These are phyloP conservation scores for Candida sp. DNA, from an alignment of 1,139 yeast species.

Conservation along the genomic window DNA sequence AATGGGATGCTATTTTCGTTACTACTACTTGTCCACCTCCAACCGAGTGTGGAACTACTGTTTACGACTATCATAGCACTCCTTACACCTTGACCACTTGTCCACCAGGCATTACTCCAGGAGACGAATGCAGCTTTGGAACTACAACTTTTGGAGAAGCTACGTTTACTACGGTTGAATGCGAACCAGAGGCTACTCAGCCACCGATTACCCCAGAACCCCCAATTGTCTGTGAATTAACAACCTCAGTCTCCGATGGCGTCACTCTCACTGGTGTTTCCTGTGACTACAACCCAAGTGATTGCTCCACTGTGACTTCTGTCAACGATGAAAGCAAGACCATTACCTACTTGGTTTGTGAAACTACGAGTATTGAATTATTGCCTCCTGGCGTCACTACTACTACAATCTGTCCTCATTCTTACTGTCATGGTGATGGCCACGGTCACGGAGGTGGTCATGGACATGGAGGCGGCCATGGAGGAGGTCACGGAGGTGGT, in stretches of 20 bases:
- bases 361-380: neutral
- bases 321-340: neutral
- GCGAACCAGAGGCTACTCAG: neutral
- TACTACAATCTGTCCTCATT: conserved; percentile 3
- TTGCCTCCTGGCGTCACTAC: conserved; percentile 3
- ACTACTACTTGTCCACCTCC: conserved; percentile 3
- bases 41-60: neutral
- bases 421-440: neutral
- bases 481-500: neutral
- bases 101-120: neutral
- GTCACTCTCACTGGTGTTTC: neutral
- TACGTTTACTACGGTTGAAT: neutral
- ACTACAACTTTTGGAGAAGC: neutral
- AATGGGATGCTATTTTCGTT: neutral
- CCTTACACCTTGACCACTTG: neutral
- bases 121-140: neutral
- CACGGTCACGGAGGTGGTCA: neutral
- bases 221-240: conserved; percentile 2
- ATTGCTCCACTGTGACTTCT: conserved; percentile 1
- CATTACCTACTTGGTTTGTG: conserved; percentile 1
- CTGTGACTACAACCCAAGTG: neutral
- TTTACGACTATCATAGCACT: neutral
- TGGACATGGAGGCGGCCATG: neutral
- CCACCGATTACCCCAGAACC: neutral
- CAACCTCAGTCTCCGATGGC: neutral